phyloP scores from a whole-genome alignment of 202 grass and related monocot genomes.

The Schoenoplectus tabernaemontani region DNA sequence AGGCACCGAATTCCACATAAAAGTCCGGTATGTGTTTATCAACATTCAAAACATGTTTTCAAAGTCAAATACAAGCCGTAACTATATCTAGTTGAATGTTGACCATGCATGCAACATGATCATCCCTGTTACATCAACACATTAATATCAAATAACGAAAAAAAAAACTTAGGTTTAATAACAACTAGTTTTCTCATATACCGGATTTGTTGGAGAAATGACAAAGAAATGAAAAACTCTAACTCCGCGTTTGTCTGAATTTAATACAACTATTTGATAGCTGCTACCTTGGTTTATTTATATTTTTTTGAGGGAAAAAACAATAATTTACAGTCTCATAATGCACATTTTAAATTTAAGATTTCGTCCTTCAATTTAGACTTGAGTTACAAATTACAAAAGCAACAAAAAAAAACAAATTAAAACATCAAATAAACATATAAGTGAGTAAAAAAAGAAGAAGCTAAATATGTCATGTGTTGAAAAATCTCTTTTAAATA shows the following conservation, averaged over 20 bases:
- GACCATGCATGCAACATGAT: background rate
- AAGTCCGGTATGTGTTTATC: background rate
- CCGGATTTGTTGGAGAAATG: background rate
- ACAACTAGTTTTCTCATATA: background rate
- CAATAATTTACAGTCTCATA: background rate
- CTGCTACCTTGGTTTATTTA: background rate
- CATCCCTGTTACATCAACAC: background rate
- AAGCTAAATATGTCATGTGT: no score
- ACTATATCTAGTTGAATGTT: constrained; percentile 10
- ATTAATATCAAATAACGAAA: background rate
- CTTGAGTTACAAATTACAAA: background rate
- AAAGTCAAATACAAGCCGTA: background rate
- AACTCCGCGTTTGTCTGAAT: background rate
- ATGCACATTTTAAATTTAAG: background rate
- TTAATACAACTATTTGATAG: background rate
- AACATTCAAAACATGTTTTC: background rate
- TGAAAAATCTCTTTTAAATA: no score
- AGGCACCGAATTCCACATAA: background rate
- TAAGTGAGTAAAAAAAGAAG: background rate
- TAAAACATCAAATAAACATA: background rate
- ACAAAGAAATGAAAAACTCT: background rate
- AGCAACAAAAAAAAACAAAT: background rate
- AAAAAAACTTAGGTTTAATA: background rate
- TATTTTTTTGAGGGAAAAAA: background rate
- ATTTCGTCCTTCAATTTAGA: background rate